A percentile compares a stretch with the other conserved stretches of the same genome.
These are phyloP conservation scores for Penicillium psychrosexuale DNA, from an alignment of 2,329 filamentous ascomycete species.

Conservation along the genomic window DNA sequence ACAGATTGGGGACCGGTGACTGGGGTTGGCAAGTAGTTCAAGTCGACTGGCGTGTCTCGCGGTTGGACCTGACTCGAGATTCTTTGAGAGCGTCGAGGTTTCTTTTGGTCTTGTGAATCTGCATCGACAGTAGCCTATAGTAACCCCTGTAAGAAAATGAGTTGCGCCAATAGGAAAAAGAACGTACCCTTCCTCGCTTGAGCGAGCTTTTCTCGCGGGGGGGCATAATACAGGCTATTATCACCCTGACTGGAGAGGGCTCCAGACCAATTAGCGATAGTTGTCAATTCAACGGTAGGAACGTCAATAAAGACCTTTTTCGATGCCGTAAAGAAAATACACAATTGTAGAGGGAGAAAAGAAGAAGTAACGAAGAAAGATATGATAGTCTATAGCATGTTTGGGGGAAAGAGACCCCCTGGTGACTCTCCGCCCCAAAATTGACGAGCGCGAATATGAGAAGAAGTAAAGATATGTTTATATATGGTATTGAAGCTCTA, in stretches of 20 bases:
- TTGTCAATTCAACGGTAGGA: not conserved
- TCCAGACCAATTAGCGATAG: constrained; percentile 17
- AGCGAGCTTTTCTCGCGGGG: constrained; percentile 75
- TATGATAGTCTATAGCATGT: not conserved
- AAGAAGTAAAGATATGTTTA: not conserved
- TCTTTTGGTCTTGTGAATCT: constrained; percentile 59
- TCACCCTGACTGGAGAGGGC: constrained; percentile 9
- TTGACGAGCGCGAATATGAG: not conserved
- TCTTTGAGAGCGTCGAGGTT: constrained; percentile 74
- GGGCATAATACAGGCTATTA: constrained; percentile 29
- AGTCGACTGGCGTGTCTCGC: constrained; percentile 59
- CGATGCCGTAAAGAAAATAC: not conserved
- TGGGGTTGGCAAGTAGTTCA: constrained; percentile 75
- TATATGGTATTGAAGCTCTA: no score
- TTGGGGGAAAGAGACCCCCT: not conserved
- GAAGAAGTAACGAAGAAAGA: not conserved
- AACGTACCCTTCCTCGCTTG: constrained; percentile 72
- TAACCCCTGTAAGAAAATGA: constrained; percentile 23
- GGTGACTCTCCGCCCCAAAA: constrained; percentile 2
- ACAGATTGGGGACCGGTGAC: constrained; percentile 67
- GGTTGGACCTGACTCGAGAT: constrained; percentile 58
- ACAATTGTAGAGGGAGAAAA: not conserved
- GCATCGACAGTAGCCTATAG: constrained; percentile 64
- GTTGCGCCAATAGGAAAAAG: constrained; percentile 14
- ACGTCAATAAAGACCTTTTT: not conserved